Evolutionary conservation across 176 grass and related monocot species (phyloP), one percentile per base, ranked within the genome.

Genomic region (Eleusine coracana): DNA sequence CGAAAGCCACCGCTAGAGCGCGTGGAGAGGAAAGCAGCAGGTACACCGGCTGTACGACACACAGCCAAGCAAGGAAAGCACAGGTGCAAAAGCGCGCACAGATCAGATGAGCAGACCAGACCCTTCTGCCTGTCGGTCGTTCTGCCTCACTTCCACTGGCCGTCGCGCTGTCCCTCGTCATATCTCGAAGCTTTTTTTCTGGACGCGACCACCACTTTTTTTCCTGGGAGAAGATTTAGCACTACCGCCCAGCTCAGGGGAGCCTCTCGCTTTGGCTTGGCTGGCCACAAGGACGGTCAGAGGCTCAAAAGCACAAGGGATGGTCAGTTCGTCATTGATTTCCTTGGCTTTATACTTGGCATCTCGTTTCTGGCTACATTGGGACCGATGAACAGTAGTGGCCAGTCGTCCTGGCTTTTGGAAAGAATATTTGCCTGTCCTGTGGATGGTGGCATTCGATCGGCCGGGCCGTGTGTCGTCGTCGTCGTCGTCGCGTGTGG

Each of bases 351-450:
- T 3, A 0, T 1, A 14, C 10, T 29, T 68, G 69, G 46, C 69
- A 12, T 38, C 77, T n/a, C 16, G 23, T 38, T 65, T 45, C 45
- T 1, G 1, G 38, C 2, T 13, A 6, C 58, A 7, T 34, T 34
- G 65, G 85, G 62, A 18, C 62, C 71, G 16, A 21, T 28, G 78
- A 69, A 73, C 68, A 79, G 68, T 73, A 31, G 1, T 20, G 31
- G 31, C 31, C 31, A 34, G 31, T 34, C 31, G 31, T 34, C 31
- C 31, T 34, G 28, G 20, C 1, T 81, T 87, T 75, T 8, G 70
- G 63, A 75, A 14, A 64, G 85, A 87, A 82, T 87, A 82, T 82
- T 87, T 76, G 79, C 42, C 9, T 0, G 17, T 68, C 16, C 73
- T 59, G 6, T 54, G 74, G 48, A 38, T 7, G 71, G 59, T 80